Base-by-base conservation (phyloP, 768 basidiomycete genomes). In the Collybiopsis confluens region DNA sequence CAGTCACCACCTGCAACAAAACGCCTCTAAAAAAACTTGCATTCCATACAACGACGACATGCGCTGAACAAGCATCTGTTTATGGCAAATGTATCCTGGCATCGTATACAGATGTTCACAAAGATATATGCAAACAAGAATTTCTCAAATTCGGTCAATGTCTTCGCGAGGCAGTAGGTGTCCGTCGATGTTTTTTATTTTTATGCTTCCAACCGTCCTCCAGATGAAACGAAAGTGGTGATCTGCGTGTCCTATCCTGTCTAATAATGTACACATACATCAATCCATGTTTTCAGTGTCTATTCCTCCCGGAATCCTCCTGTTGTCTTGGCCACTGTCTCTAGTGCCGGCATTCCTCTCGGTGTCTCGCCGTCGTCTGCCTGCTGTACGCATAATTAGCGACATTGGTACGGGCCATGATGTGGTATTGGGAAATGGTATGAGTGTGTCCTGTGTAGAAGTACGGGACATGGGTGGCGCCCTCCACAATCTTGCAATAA, bases 81-180 rank as follows among this genome's bases (percentile, higher is more conserved):
- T 99, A 99, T 65, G 96, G 92, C 21, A 87, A 87, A 73, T 99
- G 96, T 69, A 85, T 98, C 43, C 73, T 88, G 26, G 79, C 82
- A 1, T 81, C 81, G 3, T 96, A 97, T 68, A 82, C 82, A 26
- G 96, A 98, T 57, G 86, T 92, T 4, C 81, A 74, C 56, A 88
- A 88, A 66, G 90, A 91, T 60, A 80, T 83, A 61, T 99, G 96
- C 72, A 81, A 81, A 47, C 78, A 80, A 2, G 92, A 98, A 68
- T 98, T 97, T 57, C 74, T 74, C 11, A 81, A 81, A 58, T 99
- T 98, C 68, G 87, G 85, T 37, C 74, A 79, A 28, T 99, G 96
- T 67, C 69, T 99, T 28, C 82, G 84, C 44, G 74, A 81, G 59
- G 85, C 85, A 52, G 96, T 97, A 70, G 55, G 83, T 33, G n/a